Conservation (phyloP, 495 filamentous ascomycete species). For the Penicillium riverlandense region DNA sequence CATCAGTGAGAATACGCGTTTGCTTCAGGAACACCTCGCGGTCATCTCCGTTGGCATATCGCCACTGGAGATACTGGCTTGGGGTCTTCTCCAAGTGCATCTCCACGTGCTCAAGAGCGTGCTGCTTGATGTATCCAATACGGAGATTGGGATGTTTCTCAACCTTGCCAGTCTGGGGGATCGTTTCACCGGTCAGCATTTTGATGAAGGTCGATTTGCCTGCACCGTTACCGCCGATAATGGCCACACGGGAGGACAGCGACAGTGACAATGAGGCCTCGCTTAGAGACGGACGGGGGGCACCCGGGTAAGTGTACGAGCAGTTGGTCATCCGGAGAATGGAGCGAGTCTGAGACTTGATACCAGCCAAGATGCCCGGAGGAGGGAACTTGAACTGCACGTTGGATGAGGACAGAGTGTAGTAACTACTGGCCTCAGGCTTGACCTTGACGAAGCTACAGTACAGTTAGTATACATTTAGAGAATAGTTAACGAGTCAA, state of each 20-base stretch:
- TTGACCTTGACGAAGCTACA: slow-evolving; percentile 72
- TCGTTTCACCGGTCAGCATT: slow-evolving; percentile 88
- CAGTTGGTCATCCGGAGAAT: slow-evolving; percentile 93
- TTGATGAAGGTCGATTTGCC: slow-evolving; percentile 99
- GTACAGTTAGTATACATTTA: slow-evolving; percentile 6
- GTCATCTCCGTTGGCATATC: slow-evolving; percentile 93
- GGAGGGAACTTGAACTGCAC: slow-evolving; percentile 97
- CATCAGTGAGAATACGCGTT: slow-evolving; percentile 78
- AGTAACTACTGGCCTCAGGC: slow-evolving; percentile 98
- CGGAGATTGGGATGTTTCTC: slow-evolving; percentile 98
- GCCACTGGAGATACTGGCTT: slow-evolving; percentile 98
- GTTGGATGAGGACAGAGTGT: slow-evolving; percentile 84
- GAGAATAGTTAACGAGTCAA: background rate
- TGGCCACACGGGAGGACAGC: slow-evolving; percentile 87
- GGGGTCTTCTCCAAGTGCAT: slow-evolving; percentile 99
- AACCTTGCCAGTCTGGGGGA: slow-evolving; percentile 80
- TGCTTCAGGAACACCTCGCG: slow-evolving; percentile 97
- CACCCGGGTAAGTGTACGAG: slow-evolving; percentile 83
- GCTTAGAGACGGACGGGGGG: slow-evolving; percentile 75
- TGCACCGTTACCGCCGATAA: slow-evolving; percentile 95
- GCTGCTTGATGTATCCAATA: slow-evolving; percentile 99
- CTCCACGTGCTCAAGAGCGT: slow-evolving; percentile 97
- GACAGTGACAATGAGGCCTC: slow-evolving; percentile 82
- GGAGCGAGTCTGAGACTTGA: slow-evolving; percentile 87
- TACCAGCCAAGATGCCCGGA: slow-evolving; percentile 87